phyloP scores from a whole-genome alignment of 306 rosid genomes.

The Ormosia semicastrata region DNA sequence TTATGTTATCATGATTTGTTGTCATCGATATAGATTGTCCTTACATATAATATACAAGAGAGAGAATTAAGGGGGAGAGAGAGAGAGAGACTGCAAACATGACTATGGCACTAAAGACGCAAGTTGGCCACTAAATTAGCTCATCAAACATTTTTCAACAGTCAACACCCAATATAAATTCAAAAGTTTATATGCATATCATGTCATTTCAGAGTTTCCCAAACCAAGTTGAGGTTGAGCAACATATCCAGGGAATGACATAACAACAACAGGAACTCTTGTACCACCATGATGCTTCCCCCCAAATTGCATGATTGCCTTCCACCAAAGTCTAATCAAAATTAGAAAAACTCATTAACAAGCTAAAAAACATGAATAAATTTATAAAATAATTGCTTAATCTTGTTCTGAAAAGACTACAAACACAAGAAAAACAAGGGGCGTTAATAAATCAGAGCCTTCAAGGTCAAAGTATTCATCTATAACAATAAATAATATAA shows the following conservation, averaged over 20 bases:
- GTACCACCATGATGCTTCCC: conserved; percentile 97
- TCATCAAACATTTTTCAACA: background rate
- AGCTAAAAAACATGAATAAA: background rate
- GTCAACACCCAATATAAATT: background rate
- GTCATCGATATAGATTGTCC: background rate
- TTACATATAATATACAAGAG: background rate
- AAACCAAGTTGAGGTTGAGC: conserved; percentile 80
- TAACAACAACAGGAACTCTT: conserved; percentile 98
- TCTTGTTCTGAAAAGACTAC: background rate
- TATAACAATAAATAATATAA: background rate
- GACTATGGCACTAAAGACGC: background rate
- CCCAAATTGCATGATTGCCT: conserved; percentile 92
- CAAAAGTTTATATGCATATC: conserved; percentile 43
- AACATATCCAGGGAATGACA: conserved; percentile 99
- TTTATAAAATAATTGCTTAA: background rate
- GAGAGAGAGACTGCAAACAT: background rate
- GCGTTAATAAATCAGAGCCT: background rate
- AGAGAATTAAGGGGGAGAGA: too few species aligned
- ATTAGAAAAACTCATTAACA: background rate
- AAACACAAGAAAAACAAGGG: background rate
- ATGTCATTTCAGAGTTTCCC: conserved; percentile 96
- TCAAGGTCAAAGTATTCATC: background rate
- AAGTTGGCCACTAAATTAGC: background rate
- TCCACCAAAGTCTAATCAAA: conserved; percentile 12
- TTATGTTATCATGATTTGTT: background rate